Evolutionary conservation across 176 grass and related monocot species (phyloP).

Genomic region (Dactylis glomerata): DNA sequence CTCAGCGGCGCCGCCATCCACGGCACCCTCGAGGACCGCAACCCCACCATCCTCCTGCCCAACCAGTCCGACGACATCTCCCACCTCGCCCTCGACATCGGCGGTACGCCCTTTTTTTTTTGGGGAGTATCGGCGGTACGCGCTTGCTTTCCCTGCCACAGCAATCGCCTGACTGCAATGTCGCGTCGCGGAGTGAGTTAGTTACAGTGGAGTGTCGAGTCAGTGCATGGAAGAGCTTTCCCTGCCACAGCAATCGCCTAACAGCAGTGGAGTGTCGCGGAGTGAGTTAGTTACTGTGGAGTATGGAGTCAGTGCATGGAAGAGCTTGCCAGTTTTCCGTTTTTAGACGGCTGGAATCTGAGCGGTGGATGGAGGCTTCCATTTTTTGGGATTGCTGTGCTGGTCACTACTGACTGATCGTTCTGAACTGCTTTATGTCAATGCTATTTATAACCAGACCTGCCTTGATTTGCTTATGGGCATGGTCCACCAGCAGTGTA

Average conservation of each 20-base stretch:
- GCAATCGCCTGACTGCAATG: too few species aligned
- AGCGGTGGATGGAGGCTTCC: neutral
- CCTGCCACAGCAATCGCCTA: too few species aligned
- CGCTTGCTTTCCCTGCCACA: neutral
- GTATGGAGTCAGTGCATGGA: neutral
- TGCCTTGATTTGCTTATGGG: neutral
- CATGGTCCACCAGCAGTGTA: neutral
- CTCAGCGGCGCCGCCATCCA: conserved; percentile 92
- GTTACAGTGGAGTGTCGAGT: neutral
- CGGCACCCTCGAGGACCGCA: conserved; percentile 77
- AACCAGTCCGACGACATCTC: conserved; percentile 98
- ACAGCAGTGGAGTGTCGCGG: neutral
- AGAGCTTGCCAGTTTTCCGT: neutral
- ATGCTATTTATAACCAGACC: neutral
- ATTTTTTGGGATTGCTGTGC: neutral
- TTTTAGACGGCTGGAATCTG: neutral
- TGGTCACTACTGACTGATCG: too few species aligned
- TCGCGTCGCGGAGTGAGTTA: neutral
- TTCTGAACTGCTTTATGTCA: too few species aligned
- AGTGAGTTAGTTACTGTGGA: neutral
- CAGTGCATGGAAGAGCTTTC: neutral
- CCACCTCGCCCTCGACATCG: conserved; percentile 90
- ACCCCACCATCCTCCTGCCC: conserved; percentile 87
- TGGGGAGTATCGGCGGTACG: too few species aligned
- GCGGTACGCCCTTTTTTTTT: conserved; percentile 78